Evolutionary conservation across 371 early-diverging fungal genomes (phyloP).

Genomic region (Syncephalastrum racemosum): DNA sequence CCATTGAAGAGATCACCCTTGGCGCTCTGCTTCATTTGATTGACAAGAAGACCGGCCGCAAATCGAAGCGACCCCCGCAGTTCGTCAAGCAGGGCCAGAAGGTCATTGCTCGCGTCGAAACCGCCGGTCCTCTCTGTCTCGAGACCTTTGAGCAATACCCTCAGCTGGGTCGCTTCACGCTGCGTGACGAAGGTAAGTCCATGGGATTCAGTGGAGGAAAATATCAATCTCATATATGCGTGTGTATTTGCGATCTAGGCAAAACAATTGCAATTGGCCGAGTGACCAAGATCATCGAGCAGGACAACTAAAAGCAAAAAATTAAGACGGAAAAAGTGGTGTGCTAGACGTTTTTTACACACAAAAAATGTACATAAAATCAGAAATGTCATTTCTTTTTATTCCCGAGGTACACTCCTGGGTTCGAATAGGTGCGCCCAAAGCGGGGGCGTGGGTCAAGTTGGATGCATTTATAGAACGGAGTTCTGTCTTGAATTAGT

Average conservation of each 20-base stretch:
- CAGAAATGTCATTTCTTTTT: too few species aligned
- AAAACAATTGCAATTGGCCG: conserved; percentile 96
- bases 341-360: too few species aligned
- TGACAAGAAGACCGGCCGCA: conserved; percentile 86
- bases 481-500: too few species aligned
- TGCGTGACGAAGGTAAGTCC: conserved; percentile 87
- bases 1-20: conserved; percentile 85
- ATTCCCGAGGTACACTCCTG: too few species aligned
- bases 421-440: too few species aligned
- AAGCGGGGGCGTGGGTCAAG: too few species aligned
- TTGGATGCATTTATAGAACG: too few species aligned
- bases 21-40: conserved; percentile 82
- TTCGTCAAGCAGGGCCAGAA: conserved; percentile 91
- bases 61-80: conserved; percentile 84
- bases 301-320: conserved; percentile 1
- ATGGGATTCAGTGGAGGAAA: not conserved
- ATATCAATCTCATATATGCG: not conserved
- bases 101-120: conserved; percentile 83
- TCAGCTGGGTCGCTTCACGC: conserved; percentile 94
- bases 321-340: too few species aligned
- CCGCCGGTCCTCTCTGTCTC: conserved; percentile 74
- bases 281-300: conserved; percentile 76
- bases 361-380: too few species aligned
- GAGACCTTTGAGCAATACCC: conserved; percentile 89
- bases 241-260: conserved; percentile 31